Percentiles rank a stretch among this genome's conserved stretches.
phyloP scores from a whole-genome alignment of 306 rosid species.

The Canavalia gladiata region DNA sequence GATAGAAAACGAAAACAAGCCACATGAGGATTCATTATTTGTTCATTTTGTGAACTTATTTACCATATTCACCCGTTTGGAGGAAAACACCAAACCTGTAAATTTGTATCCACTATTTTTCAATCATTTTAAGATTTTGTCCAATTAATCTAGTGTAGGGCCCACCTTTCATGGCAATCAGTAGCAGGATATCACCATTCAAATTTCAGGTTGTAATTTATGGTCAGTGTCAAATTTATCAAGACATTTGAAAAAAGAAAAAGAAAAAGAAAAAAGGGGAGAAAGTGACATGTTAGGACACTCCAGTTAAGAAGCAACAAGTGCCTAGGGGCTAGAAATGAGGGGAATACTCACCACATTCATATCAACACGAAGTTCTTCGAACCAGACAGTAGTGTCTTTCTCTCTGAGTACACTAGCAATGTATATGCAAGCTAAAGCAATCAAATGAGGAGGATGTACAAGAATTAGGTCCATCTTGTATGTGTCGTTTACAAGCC shows the following conservation, averaged over 20 bases:
- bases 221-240: conserved; percentile 5
- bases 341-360: conserved; percentile 74
- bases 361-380: conserved; percentile 96
- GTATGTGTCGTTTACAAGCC: conserved; percentile 91
- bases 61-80: not conserved
- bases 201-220: conserved; percentile 16
- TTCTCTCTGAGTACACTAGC: conserved; percentile 84
- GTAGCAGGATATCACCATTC: conserved; percentile 31
- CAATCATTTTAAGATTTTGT: conserved; percentile 26
- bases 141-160: conserved; percentile 19
- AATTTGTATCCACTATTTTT: conserved; percentile 4
- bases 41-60: conserved; percentile 7
- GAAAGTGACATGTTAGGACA: not conserved
- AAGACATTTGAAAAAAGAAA: not conserved
- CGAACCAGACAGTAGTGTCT: conserved; percentile 92
- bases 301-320: conserved; percentile 6
- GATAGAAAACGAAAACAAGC: not conserved
- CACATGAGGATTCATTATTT: not conserved
- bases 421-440: conserved; percentile 92
- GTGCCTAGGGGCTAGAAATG: conserved; percentile 19
- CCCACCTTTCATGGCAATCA: conserved; percentile 1
- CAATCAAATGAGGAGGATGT: conserved; percentile 93
- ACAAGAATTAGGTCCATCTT: conserved; percentile 96
- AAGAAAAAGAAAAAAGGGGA: not conserved
- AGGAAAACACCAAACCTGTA: not conserved